Percentiles rank a stretch among this genome's conserved stretches.
Evolutionary conservation across 2,329 filamentous ascomycete species (phyloP).

Genomic region (Fusarium kyushuense): DNA sequence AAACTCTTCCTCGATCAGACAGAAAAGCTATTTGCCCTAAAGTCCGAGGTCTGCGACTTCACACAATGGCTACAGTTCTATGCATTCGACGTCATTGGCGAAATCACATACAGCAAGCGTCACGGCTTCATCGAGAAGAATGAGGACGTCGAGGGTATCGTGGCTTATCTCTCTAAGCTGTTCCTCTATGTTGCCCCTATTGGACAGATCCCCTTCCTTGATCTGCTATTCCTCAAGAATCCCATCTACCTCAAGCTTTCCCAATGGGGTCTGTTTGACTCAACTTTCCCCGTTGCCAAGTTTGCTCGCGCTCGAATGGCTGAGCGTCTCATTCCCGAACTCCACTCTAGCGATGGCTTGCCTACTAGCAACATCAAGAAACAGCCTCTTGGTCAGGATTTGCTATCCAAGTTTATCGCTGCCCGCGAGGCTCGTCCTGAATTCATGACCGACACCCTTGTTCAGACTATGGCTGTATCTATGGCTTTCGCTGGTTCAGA

Average conservation of each 20-base stretch:
- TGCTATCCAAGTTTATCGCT: constrained; percentile 79
- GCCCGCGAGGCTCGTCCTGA: constrained; percentile 74
- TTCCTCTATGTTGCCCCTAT: constrained; percentile 80
- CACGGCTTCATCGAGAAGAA: constrained; percentile 82
- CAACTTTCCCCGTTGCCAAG: constrained; percentile 77
- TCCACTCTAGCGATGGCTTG: constrained; percentile 49
- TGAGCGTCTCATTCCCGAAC: constrained; percentile 67
- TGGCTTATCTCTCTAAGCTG: constrained; percentile 71
- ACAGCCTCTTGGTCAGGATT: constrained; percentile 63
- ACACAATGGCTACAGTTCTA: constrained; percentile 82
- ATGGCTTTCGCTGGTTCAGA: constrained; percentile 83
- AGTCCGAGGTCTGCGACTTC: constrained; percentile 63
- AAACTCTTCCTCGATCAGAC: constrained; percentile 76
- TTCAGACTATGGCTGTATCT: constrained; percentile 77
- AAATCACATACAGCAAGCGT: constrained; percentile 80
- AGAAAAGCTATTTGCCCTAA: constrained; percentile 64
- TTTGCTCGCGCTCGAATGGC: constrained; percentile 77
- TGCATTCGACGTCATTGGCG: constrained; percentile 84
- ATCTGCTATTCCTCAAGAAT: constrained; percentile 79
- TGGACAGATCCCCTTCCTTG: constrained; percentile 80
- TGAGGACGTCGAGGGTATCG: constrained; percentile 80
- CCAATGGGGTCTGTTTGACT: constrained; percentile 74
- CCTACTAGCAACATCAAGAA: constrained; percentile 54
- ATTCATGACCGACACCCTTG: constrained; percentile 77
- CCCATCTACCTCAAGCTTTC: constrained; percentile 76